Base-by-base conservation (phyloP, 1,139 yeast genomes). In the Suhomyces ambrosiae region DNA sequence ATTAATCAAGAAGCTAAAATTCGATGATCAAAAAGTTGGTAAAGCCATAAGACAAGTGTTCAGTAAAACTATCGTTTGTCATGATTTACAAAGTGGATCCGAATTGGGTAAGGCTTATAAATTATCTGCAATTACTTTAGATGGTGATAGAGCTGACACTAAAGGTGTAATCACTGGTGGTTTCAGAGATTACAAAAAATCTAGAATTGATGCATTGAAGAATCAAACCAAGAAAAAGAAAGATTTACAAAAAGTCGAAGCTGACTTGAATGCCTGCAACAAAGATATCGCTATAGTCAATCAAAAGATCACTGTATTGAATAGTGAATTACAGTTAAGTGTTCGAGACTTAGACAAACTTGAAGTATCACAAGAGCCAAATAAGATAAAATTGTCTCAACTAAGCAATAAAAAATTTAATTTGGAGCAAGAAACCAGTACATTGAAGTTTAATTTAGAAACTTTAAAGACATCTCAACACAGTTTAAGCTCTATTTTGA, bases 81-180 rank as follows among this genome's bases (percentile, higher is more conserved):
- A 79, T 44, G 82, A 83, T 42, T 63, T 90, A 35, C 81, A 75
- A 37, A 69, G 73, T 25, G 96, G 96, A 1, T 70, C 82, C 3
- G 84, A 81, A 47, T 65, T 86, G 22, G 82, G 96, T 0, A 77
- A 77, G 38, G 63, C 67, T 6, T 79, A 71, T 53, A 78, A 79
- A 27, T 64, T 90, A 24, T 82, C 78, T 48, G 88, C 96, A 1
- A 85, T 92, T 21, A 92, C 98, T 0, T 66, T 92, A 23, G 95
- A 87, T 60, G 98, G 98, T 47, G 97, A 92, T 57, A 72, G 87
- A 48, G 88, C 88, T 30, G 95, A 88, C 50, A 79, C 77, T 34
- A 79, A 72, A 47, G 98, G 98, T 59, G 86, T 84, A 2, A 63
- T 92, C 37, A 82, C 89, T 12, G 98, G 98, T 62, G 98, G 98